These are phyloP conservation scores for Ascochyta pisi DNA, from an alignment of 2,329 filamentous ascomycete species.

Conservation along the genomic window DNA sequence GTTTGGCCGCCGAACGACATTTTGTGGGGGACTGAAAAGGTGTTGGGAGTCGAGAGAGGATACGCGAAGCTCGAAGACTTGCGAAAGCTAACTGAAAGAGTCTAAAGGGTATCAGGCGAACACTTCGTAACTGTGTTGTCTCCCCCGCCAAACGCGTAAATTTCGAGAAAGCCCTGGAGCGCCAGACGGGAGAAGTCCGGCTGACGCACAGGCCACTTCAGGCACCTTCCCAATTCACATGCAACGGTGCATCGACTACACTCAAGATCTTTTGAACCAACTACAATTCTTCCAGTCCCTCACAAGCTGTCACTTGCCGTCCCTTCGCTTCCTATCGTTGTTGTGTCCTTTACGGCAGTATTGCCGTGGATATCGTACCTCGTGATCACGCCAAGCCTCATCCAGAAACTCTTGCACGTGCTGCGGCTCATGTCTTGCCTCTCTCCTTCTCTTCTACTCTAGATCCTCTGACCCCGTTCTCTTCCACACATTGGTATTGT, in stretches of 20 bases:
- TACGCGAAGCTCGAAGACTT: conserved; percentile 37
- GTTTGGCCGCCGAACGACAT: conserved; percentile 99
- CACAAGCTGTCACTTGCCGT: neutral
- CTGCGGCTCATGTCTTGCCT: neutral
- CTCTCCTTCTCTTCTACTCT: neutral
- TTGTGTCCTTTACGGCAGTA: neutral
- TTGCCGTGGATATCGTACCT: neutral
- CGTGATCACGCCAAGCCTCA: conserved; percentile 15
- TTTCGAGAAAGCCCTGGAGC: conserved; percentile 37
- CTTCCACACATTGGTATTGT: neutral
- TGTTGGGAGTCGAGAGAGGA: conserved; percentile 21
- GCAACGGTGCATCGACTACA: neutral
- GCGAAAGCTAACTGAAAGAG: conserved; percentile 7
- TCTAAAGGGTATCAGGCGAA: conserved; percentile 18
- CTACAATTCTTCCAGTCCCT: neutral
- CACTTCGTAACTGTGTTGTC: conserved; percentile 34
- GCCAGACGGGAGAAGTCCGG: conserved; percentile 16
- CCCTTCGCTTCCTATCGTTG: neutral
- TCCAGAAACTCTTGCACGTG: conserved; percentile 11
- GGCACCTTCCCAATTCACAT: conserved; percentile 8
- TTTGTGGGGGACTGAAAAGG: conserved; percentile 37
- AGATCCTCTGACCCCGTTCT: conserved; percentile 5
- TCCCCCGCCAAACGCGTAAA: conserved; percentile 35
- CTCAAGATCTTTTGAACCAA: neutral
- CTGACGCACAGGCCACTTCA: conserved; percentile 1